Conservation (phyloP, 345 rosid species). For the Trapa bicornis region DNA sequence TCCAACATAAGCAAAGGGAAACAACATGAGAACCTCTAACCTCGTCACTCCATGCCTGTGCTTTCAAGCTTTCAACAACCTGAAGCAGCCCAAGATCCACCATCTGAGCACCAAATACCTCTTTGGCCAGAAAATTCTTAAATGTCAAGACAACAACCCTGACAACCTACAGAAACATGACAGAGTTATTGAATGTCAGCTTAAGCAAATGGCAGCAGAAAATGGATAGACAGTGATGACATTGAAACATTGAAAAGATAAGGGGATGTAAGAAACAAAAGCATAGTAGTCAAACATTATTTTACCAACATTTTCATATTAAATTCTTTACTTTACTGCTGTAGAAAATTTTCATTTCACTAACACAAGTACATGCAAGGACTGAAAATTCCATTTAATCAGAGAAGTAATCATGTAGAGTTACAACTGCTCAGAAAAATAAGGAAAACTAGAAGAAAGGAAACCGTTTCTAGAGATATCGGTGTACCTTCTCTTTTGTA, state of each 20-base stretch:
- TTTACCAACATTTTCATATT: too few relatives aligned
- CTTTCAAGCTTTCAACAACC: conserved; percentile 68
- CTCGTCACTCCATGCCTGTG: conserved; percentile 99
- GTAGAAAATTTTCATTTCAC: too few relatives aligned
- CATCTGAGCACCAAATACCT: conserved; percentile 86
- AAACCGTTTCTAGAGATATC: neutral
- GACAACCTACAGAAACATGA: conserved; percentile 46
- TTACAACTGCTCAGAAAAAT: too few relatives aligned
- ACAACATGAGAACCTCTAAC: conserved; percentile 23
- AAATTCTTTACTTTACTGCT: too few relatives aligned
- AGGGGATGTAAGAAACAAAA: too few relatives aligned
- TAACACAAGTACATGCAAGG: too few relatives aligned
- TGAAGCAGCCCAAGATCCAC: conserved; percentile 91
- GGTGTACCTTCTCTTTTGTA: conserved; percentile 75
- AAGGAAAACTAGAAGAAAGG: neutral
- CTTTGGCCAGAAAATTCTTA: conserved; percentile 74
- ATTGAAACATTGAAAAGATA: too few relatives aligned
- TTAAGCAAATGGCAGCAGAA: too few relatives aligned
- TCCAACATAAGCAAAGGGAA: neutral
- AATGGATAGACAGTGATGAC: too few relatives aligned
- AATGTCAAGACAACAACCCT: conserved; percentile 77
- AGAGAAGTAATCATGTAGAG: too few relatives aligned
- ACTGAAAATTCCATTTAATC: too few relatives aligned
- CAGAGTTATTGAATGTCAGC: neutral
- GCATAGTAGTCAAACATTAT: too few relatives aligned